A percentile compares a stretch with the other conserved stretches of the same genome.
Conservation (phyloP, 2,329 filamentous ascomycete genomes). For the Tolypocladium inflatum region DNA sequence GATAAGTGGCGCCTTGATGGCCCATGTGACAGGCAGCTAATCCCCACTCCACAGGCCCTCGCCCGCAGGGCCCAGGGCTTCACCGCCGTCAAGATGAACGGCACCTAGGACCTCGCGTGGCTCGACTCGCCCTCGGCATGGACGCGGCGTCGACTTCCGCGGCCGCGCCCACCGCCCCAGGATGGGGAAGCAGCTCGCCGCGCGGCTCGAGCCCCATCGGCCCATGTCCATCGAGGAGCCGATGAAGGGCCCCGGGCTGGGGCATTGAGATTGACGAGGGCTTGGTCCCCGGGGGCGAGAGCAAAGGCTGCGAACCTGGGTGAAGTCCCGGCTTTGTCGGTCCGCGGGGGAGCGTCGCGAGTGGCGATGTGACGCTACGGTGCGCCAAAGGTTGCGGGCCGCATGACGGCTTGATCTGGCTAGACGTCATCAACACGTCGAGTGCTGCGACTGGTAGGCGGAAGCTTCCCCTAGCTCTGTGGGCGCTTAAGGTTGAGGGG, state of each 20-base stretch:
- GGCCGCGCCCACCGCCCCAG: conserved; percentile 67
- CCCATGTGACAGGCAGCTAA: neutral
- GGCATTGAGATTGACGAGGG: conserved; percentile 67
- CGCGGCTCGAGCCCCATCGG: conserved; percentile 56
- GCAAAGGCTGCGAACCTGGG: conserved; percentile 54
- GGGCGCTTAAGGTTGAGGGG: too few species aligned
- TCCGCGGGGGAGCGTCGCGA: conserved; percentile 58
- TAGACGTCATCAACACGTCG: neutral
- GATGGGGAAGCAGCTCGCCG: conserved; percentile 72
- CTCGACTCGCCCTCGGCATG: conserved; percentile 62
- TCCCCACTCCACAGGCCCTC: conserved; percentile 29
- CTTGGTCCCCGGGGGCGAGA: conserved; percentile 50
- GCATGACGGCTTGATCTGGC: neutral
- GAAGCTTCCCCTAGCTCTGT: neutral
- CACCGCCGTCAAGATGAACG: conserved; percentile 69
- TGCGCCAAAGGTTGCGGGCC: too few species aligned
- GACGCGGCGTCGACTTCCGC: conserved; percentile 71
- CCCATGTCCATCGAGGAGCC: conserved; percentile 61
- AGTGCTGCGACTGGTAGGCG: neutral
- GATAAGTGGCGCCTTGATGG: neutral
- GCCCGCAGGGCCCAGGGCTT: conserved; percentile 53
- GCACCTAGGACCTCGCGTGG: conserved; percentile 66
- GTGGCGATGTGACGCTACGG: conserved; percentile 38
- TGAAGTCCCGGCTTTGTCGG: conserved; percentile 57
- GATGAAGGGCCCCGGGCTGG: conserved; percentile 50